Evolutionary conservation across 1,284 basidiomycete species (phyloP).

Genomic region (Pterulicium gracile): DNA sequence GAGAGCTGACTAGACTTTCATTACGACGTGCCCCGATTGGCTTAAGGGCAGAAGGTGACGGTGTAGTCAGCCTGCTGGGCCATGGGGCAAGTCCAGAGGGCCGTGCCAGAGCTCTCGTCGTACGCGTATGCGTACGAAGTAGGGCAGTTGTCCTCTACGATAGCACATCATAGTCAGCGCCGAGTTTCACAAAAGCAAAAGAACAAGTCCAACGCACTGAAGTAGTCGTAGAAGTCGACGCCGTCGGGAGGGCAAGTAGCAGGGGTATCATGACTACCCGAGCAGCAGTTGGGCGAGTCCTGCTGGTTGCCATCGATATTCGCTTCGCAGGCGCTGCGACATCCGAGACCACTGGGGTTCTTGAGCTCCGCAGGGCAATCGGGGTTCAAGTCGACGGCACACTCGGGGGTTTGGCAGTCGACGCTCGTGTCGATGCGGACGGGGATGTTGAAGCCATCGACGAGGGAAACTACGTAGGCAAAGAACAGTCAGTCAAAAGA

Average conservation of each 20-base stretch:
- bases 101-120: conserved; percentile 17
- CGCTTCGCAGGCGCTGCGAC: conserved; percentile 31
- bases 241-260: conserved; percentile 13
- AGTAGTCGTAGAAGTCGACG: conserved; percentile 16
- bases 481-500: too few relatives aligned
- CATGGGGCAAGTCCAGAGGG: conserved; percentile 14
- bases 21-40: too few relatives aligned
- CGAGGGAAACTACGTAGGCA: conserved; percentile 14
- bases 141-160: conserved; percentile 13
- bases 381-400: conserved; percentile 26
- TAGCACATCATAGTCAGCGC: too few relatives aligned
- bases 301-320: conserved; percentile 16
- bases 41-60: conserved; percentile 19
- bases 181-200: neutral
- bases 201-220: conserved; percentile 12
- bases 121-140: conserved; percentile 19
- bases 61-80: conserved; percentile 13
- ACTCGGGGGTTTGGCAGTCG: conserved; percentile 24
- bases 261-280: conserved; percentile 11
- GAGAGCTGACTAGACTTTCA: too few relatives aligned
- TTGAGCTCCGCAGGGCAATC: conserved; percentile 26
- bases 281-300: conserved; percentile 16
- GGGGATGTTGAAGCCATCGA: conserved; percentile 32
- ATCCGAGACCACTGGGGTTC: conserved; percentile 31
- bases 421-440: conserved; percentile 23